Base-by-base conservation (phyloP, 805 yeast genomes). In the Myxozyma neotropica region DNA sequence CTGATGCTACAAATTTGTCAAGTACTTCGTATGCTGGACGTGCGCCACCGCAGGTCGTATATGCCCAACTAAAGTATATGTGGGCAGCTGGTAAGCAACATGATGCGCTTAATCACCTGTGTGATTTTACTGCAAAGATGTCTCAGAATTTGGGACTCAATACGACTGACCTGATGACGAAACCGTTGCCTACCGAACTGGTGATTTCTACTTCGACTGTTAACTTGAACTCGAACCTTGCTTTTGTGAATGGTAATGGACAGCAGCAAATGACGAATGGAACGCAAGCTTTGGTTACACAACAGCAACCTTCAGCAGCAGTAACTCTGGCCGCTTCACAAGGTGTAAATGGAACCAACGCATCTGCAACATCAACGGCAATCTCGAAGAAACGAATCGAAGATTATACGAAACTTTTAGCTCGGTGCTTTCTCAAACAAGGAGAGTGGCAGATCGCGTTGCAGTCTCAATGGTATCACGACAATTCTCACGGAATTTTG, bases 401-500 rank as follows among this genome's bases (percentile, higher is more conserved):
- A 65, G 89, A 87, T 61, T 88, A 89, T 69, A 90, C 97, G 12
- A 87, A 83, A 66, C 77, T 95, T 27, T 76, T 94, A 45, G 97
- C 99, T 0, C 81, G 98, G 64, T 94, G 99, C 69, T 94, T 92
- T 76, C 78, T 93, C 73, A 95, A 94, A 70, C 99, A 94, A 75
- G 99, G 99, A 67, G 97, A 94, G 73, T 94, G 99, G 99, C 94
- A 91, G 71, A 88, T 93, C 61, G 86, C 88, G 0, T 74, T 93
- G 66, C 87, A 87, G 59, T 81, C 79, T 49, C 83, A 83, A 63
- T 93, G 98, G 98, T 88, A 85, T 62, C 83, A 82, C 58, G 73
- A 77, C 5, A 49, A 36, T 17, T 74, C 69, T n/a, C 78, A 80
- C 38, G 87, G 92, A 1, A 90, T 94, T 65, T 76, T 94, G 59